A percentile compares a stretch with the other conserved stretches of the same genome.
Evolutionary conservation across 2,329 filamentous ascomycete genomes (phyloP).

Genomic region (Ilyonectria sp.): DNA sequence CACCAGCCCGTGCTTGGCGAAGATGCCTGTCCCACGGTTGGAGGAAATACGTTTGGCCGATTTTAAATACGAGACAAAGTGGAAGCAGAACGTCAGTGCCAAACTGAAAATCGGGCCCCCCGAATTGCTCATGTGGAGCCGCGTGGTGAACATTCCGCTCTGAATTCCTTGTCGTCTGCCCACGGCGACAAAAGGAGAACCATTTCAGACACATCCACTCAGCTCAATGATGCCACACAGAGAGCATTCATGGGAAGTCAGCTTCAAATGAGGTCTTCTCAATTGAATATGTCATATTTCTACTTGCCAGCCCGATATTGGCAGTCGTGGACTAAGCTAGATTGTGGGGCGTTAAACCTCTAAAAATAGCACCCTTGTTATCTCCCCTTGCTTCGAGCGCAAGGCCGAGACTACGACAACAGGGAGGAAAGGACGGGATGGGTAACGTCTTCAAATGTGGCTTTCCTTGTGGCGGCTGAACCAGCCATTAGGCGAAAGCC

Average conservation of each 20-base stretch:
- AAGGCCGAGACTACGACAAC: not conserved
- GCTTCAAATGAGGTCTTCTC: not conserved
- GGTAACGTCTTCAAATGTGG: not conserved
- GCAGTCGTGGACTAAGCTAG: not conserved
- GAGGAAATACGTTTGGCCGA: not conserved
- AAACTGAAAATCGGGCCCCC: not conserved
- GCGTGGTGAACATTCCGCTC: not conserved
- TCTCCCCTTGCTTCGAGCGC: not conserved
- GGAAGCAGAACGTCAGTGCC: not conserved
- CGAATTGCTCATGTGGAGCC: not conserved
- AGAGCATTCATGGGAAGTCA: not conserved
- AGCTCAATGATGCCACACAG: not conserved
- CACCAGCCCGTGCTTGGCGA: not conserved
- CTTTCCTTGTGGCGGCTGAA: not conserved
- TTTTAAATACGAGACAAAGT: not conserved
- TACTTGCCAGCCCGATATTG: not conserved
- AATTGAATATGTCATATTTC: not conserved
- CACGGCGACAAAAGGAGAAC: not conserved
- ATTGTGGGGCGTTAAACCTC: not conserved
- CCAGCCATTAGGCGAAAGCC: constrained; percentile 28
- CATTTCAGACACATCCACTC: not conserved
- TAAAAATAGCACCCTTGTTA: not conserved
- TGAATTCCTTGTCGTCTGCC: not conserved
- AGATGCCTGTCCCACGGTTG: not conserved
- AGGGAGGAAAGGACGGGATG: not conserved